phyloP scores from a whole-genome alignment of 2,329 filamentous ascomycete genomes.

The Diaporthe humulicola region DNA sequence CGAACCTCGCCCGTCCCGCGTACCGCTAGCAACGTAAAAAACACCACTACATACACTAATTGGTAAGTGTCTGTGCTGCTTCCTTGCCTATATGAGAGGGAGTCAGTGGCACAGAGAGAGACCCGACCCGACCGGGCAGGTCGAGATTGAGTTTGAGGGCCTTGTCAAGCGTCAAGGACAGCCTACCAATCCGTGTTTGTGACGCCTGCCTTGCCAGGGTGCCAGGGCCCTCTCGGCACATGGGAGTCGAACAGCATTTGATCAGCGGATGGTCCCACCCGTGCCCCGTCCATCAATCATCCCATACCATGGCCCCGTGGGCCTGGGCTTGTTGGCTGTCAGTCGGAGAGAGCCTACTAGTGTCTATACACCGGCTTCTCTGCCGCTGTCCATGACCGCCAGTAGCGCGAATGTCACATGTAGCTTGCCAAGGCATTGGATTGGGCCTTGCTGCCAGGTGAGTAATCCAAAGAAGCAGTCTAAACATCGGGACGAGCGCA shows the following conservation, averaged over 20 bases:
- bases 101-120: background rate
- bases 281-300: background rate
- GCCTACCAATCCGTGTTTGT: conserved; percentile 1
- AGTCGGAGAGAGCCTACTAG: background rate
- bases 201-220: conserved; percentile 2
- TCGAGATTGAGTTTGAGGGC: conserved; percentile 26
- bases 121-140: background rate
- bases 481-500: background rate
- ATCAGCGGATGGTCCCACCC: conserved; percentile 23
- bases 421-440: background rate
- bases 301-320: background rate
- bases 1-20: conserved; percentile 20
- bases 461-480: background rate
- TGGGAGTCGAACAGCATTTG: conserved; percentile 11
- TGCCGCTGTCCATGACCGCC: conserved; percentile 6
- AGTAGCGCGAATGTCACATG: background rate
- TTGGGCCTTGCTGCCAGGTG: background rate
- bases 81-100: conserved; percentile 22
- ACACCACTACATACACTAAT: background rate
- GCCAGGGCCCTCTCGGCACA: conserved; percentile 10
- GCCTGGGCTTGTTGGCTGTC: conserved; percentile 9
- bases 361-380: background rate
- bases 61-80: background rate
- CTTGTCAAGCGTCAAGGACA: conserved; percentile 21
- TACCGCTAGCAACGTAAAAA: background rate